Percentiles rank a stretch among this genome's conserved stretches.
Conservation (phyloP, 78 protist genomes). For the Emiliania huxleyi region DNA sequence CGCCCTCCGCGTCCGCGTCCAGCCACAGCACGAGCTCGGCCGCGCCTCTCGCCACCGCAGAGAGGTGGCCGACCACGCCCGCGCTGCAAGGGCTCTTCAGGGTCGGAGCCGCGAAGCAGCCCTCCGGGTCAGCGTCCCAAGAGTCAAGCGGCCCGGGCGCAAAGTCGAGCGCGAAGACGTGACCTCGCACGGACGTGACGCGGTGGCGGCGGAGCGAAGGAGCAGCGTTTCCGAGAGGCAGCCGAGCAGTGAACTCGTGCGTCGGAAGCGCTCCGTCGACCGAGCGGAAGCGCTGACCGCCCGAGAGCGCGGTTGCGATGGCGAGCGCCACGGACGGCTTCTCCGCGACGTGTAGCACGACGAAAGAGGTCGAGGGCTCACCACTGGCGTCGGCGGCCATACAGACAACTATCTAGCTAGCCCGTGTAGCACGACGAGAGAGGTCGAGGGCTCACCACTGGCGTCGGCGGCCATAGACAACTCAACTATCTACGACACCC, state of each 20-base stretch:
- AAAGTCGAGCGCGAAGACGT: constrained; percentile 16
- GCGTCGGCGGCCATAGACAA: too few relatives aligned
- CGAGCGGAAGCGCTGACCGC: too few relatives aligned
- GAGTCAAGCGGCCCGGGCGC: too few relatives aligned
- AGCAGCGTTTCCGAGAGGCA: too few relatives aligned
- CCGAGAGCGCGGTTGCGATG: neutral
- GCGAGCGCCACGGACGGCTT: constrained; percentile 31
- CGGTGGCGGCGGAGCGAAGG: neutral
- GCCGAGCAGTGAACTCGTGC: neutral
- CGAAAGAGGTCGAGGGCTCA: too few relatives aligned
- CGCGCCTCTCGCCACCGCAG: neutral
- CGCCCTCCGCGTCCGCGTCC: constrained; percentile 87
- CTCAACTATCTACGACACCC: too few relatives aligned
- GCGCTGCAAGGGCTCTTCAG: neutral
- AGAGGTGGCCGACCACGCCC: neutral
- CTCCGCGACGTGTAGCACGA: constrained; percentile 40
- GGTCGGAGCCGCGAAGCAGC: neutral
- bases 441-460: too few relatives aligned
- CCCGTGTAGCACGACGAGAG: too few relatives aligned
- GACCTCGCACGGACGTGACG: constrained; percentile 37
- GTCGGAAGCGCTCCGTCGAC: too few relatives aligned
- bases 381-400: too few relatives aligned
- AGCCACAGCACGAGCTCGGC: constrained; percentile 69
- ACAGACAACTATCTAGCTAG: too few relatives aligned
- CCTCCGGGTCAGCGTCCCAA: neutral